phyloP scores from a whole-genome alignment of 441 rosid genomes.

The Capsella rubella region DNA sequence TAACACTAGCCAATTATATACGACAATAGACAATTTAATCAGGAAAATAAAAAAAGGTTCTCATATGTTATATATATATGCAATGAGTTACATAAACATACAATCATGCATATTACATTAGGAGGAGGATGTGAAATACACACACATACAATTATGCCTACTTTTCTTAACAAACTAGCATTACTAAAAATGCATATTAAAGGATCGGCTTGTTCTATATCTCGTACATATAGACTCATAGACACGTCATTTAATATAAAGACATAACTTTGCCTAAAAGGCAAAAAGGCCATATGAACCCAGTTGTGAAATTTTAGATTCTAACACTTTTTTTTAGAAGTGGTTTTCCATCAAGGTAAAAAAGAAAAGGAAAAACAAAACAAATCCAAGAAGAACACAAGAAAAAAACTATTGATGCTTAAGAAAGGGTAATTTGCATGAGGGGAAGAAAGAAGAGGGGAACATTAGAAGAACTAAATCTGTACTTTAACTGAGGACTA shows the following conservation, averaged over 20 bases:
- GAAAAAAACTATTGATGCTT: neutral
- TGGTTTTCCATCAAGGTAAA: constrained; percentile 10
- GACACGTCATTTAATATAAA: constrained; percentile 20
- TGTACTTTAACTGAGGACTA: neutral
- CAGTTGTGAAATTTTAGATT: neutral
- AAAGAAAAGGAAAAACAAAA: neutral
- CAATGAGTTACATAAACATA: constrained; percentile 11
- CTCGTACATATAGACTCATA: constrained; percentile 13
- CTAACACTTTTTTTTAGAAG: neutral
- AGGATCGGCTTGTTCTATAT: constrained; percentile 29
- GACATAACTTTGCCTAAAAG: constrained; percentile 27
- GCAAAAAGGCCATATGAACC: constrained; percentile 23
- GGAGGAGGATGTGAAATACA: no score
- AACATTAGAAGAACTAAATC: neutral
- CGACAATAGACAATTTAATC: neutral
- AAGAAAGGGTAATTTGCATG: constrained; percentile 21
- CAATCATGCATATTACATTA: neutral
- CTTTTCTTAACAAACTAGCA: constrained; percentile 16
- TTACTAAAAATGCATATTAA: constrained; percentile 15
- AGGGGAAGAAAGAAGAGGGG: neutral
- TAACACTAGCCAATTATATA: constrained; percentile 3
- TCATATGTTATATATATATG: constrained; percentile 4
- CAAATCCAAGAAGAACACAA: neutral
- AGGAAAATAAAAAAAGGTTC: neutral
- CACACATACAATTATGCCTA: neutral